Conservation (phyloP, 768 basidiomycete species). For the Saitozyma podzolica region DNA sequence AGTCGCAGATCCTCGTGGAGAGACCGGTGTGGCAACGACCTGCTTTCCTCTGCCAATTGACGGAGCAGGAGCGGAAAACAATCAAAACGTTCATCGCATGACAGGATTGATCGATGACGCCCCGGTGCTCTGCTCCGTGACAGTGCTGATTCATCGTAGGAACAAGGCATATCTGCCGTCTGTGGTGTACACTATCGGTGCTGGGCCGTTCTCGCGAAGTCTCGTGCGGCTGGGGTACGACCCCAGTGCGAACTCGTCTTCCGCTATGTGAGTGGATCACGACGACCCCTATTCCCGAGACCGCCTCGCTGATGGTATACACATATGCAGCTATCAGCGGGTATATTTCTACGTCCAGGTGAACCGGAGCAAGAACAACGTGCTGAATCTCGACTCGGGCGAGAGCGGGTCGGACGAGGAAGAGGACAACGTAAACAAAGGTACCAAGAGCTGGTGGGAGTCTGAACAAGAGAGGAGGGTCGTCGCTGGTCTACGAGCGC, state of each 20-base stretch:
- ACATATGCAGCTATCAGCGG: constrained; percentile 76
- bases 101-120: background rate
- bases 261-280: constrained; percentile 67
- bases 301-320: background rate
- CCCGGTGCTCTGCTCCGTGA: background rate
- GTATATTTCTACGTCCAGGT: constrained; percentile 80
- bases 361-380: constrained; percentile 65
- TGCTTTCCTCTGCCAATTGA: constrained; percentile 79
- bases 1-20: constrained; percentile 64
- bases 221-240: constrained; percentile 85
- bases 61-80: constrained; percentile 65
- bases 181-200: constrained; percentile 83
- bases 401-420: constrained; percentile 25
- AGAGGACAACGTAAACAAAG: constrained; percentile 12
- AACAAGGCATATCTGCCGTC: constrained; percentile 78
- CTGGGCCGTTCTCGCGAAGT: constrained; percentile 92
- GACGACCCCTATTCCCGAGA: background rate
- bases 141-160: constrained; percentile 54
- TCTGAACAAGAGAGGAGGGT: constrained; percentile 28
- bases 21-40: constrained; percentile 89
- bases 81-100: constrained; percentile 67
- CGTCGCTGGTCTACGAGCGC: constrained; percentile 20
- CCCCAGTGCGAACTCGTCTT: constrained; percentile 70
- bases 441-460: constrained; percentile 23
- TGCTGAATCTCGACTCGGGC: constrained; percentile 58